A percentile compares a stretch with the other conserved stretches of the same genome.
phyloP scores from a whole-genome alignment of 202 grass and related monocot genomes.

The Musa balbisiana region DNA sequence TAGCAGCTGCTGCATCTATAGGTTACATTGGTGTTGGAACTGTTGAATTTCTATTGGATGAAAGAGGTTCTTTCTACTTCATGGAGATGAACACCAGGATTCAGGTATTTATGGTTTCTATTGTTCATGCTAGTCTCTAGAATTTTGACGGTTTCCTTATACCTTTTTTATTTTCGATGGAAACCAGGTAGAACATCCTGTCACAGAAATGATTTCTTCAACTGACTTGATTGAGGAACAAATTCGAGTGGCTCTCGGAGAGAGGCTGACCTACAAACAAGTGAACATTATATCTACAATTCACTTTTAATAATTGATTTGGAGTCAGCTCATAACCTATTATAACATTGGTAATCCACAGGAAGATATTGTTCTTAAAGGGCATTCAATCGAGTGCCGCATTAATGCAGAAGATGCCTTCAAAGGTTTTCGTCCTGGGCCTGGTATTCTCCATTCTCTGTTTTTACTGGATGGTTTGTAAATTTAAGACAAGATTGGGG shows the following conservation, averaged over 20 bases:
- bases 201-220: slow-evolving; percentile 51
- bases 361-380: slow-evolving; percentile 48
- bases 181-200: slow-evolving; percentile 46
- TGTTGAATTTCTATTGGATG: slow-evolving; percentile 48
- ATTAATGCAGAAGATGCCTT: slow-evolving; percentile 54
- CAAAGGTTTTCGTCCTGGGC: slow-evolving; percentile 50
- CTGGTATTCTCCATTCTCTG: slow-evolving; percentile 25
- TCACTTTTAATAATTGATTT: slow-evolving; percentile 12
- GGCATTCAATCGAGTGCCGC: slow-evolving; percentile 52
- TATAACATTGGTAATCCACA: slow-evolving; percentile 12
- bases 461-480: slow-evolving; percentile 1
- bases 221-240: slow-evolving; percentile 34
- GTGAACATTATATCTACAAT: slow-evolving; percentile 6
- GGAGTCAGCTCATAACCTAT: background rate
- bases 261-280: slow-evolving; percentile 41
- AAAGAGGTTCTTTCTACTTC: slow-evolving; percentile 47
- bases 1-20: slow-evolving; percentile 39
- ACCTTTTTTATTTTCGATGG: background rate
- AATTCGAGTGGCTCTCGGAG: slow-evolving; percentile 18
- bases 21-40: slow-evolving; percentile 52
- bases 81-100: slow-evolving; percentile 60
- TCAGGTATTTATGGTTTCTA: slow-evolving; percentile 30
- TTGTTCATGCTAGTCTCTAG: background rate
- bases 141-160: background rate
- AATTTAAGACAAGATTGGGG: background rate